Conservation (phyloP, 306 rosid species). For the Leucaena leucocephala region DNA sequence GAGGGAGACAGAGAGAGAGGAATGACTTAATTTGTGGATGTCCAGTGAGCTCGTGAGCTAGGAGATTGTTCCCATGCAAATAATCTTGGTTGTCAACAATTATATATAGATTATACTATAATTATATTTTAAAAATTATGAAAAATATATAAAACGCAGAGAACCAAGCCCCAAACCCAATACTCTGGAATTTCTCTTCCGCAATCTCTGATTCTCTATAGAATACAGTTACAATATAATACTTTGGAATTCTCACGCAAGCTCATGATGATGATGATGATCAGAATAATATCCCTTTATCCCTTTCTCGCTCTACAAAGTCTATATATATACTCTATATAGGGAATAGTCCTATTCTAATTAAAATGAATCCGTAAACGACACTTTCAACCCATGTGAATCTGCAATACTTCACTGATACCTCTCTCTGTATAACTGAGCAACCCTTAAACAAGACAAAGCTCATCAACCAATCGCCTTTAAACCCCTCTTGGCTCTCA, state of each 20-base stretch:
- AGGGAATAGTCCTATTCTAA: conserved; percentile 35
- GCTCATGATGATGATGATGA: neutral
- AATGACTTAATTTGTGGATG: conserved; percentile 19
- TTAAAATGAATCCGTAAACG: conserved; percentile 45
- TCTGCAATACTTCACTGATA: conserved; percentile 50
- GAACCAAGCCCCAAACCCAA: conserved; percentile 42
- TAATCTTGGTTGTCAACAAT: conserved; percentile 57
- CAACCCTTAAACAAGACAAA: conserved; percentile 60
- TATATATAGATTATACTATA: neutral
- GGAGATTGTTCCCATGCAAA: conserved; percentile 55
- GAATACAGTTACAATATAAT: conserved; percentile 17
- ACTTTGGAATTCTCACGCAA: conserved; percentile 33
- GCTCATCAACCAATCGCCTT: conserved; percentile 51
- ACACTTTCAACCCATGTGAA: conserved; percentile 76
- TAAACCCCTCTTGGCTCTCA: conserved; percentile 34
- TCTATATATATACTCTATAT: neutral
- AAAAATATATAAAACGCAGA: conserved; percentile 39
- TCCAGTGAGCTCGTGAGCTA: conserved; percentile 53
- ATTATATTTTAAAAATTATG: conserved; percentile 12
- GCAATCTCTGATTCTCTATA: conserved; percentile 48
- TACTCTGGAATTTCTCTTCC: conserved; percentile 49
- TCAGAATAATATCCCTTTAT: conserved; percentile 36
- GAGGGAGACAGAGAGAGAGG: neutral
- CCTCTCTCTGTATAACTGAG: conserved; percentile 50
- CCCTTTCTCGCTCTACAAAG: conserved; percentile 29